Evolutionary conservation across 2,329 filamentous ascomycete species (phyloP), one percentile per base, ranked within the genome.

Genomic region (Fusarium longipes): DNA sequence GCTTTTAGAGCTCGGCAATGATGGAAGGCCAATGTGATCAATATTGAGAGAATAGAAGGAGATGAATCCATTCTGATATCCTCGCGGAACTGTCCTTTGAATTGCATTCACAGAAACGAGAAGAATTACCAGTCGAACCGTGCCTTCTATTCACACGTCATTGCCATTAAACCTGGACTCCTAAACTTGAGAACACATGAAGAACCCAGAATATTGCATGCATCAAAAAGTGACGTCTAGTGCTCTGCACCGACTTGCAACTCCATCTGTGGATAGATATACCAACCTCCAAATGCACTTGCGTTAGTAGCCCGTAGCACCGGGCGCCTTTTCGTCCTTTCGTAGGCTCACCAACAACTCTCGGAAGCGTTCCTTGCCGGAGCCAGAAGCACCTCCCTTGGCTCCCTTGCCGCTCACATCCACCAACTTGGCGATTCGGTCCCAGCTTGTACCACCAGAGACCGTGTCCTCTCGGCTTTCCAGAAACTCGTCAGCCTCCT

Each of bases 401-500:
- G 87, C 82, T 15, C 95, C 93, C 83, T 98, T 99, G 65, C 96
- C 96, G 75, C 93, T 97, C 69, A 99, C 81, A 80, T 99, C 96
- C n/a, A 98, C 94, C 72, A 99, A 81, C 83, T 98, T 99, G 24
- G 94, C 91, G 76, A 99, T 98, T 71, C 96, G 91, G 82, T 99
- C 96, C 96, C 96, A 99, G 85, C 93, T 97, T 7, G 96, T 99
- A 65, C 96, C 96, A 49, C 96, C 96, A 12, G 93, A 93, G 24
- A 93, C 92, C 36, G 94, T 97, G 78, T 98, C 94, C 78, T 99
- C 95, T 63, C 94, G 89, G 79, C 85, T 93, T 54, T 87, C 90
- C 44, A 98, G 82, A 80, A 98, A 99, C 76, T 97, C 89, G 75
- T 98, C 95, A 8, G 95, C 96, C 73, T 99, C 96, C 78, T 92